Evolutionary conservation across 352 stramenopile species (phyloP).

Genomic region (Lagenidium giganteum): DNA sequence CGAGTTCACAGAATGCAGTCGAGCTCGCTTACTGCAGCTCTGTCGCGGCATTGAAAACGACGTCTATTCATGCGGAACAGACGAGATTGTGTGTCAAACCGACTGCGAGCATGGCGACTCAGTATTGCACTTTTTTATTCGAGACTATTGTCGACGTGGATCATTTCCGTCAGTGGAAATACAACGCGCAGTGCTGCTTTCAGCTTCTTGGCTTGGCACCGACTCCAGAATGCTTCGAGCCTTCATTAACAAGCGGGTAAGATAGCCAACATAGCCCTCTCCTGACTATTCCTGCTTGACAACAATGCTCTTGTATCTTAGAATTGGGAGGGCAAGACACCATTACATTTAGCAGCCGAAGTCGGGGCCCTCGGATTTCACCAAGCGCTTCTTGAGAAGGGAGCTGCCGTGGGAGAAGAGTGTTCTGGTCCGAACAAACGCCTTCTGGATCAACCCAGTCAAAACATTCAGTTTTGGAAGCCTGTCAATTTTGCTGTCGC

Average conservation of each 20-base stretch:
- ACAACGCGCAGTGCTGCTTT: conserved; percentile 22
- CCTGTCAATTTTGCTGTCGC: conserved; percentile 37
- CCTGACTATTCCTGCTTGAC: not conserved
- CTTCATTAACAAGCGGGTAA: conserved; percentile 33
- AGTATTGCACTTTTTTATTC: conserved; percentile 41
- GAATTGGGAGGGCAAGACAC: conserved; percentile 52
- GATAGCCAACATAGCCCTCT: not conserved
- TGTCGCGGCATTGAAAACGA: conserved; percentile 34
- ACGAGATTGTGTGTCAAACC: conserved; percentile 31
- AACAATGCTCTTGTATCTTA: conserved; percentile 5
- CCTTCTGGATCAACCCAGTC: conserved; percentile 28
- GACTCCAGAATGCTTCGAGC: conserved; percentile 22
- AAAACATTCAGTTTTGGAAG: conserved; percentile 36
- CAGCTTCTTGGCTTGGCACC: conserved; percentile 26
- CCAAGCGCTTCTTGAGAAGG: conserved; percentile 31
- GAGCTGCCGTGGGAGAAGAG: conserved; percentile 29
- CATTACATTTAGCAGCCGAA: conserved; percentile 43
- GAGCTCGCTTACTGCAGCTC: conserved; percentile 26
- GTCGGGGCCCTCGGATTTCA: conserved; percentile 38
- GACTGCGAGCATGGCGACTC: conserved; percentile 38
- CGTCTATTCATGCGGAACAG: conserved; percentile 21
- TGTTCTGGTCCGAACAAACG: conserved; percentile 31
- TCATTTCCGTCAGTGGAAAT: conserved; percentile 28
- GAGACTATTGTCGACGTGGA: conserved; percentile 25
- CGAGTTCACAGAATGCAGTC: conserved; percentile 27